Evolutionary conservation across 306 rosid genomes (phyloP).

Genomic region (Acacia confusa): DNA sequence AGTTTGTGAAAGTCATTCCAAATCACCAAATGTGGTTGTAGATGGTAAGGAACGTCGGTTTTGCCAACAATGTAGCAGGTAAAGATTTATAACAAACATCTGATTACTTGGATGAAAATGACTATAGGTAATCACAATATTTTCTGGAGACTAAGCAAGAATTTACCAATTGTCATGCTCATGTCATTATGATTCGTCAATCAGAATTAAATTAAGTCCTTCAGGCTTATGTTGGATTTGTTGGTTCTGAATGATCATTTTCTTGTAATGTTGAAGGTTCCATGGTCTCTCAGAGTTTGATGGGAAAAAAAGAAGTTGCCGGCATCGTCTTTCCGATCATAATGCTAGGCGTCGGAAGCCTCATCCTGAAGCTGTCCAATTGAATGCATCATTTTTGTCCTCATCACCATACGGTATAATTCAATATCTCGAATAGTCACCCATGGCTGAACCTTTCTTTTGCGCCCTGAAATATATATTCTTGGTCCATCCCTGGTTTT

Average conservation of each 20-base stretch:
- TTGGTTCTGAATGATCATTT: constrained; percentile 28
- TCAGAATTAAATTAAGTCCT: constrained; percentile 25
- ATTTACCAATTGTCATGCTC: neutral
- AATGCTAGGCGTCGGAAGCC: constrained; percentile 99
- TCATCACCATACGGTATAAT: constrained; percentile 59
- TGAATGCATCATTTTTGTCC: constrained; percentile 55
- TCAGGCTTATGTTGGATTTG: constrained; percentile 15
- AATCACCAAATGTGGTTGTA: constrained; percentile 72
- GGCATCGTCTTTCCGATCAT: constrained; percentile 92
- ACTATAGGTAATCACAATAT: constrained; percentile 3
- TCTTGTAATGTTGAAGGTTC: constrained; percentile 64
- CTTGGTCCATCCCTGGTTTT: neutral
- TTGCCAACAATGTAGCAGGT: constrained; percentile 99
- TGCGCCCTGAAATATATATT: neutral
- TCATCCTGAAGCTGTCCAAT: constrained; percentile 49
- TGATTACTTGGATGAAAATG: constrained; percentile 16
- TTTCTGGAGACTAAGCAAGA: neutral
- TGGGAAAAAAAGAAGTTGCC: constrained; percentile 90
- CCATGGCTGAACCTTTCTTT: neutral
- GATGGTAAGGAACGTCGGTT: constrained; percentile 77
- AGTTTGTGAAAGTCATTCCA: constrained; percentile 83
- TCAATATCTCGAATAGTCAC: constrained; percentile 13
- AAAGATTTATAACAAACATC: constrained; percentile 24
- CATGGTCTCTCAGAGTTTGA: constrained; percentile 84
- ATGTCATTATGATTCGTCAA: neutral